Evolutionary conservation across 257 asterid genomes (phyloP).

Genomic region (Solanum etuberosum): DNA sequence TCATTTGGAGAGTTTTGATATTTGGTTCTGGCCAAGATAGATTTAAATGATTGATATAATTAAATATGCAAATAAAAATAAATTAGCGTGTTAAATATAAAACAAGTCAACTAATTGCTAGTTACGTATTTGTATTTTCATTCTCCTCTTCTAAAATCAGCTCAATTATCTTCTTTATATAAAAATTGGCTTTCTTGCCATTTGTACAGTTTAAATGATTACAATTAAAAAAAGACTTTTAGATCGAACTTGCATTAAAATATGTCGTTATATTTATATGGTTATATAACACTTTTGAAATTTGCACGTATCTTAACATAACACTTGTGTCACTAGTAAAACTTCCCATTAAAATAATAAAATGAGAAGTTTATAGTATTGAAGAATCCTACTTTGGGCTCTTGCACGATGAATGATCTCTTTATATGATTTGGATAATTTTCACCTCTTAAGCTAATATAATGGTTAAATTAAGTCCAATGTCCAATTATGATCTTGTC

Average conservation of each 20-base stretch:
- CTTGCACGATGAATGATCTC: background rate
- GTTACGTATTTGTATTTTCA: background rate
- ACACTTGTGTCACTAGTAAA: background rate
- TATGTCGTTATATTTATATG: background rate
- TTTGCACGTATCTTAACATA: background rate
- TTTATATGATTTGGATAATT: background rate
- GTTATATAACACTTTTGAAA: background rate
- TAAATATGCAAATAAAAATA: background rate
- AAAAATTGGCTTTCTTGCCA: background rate
- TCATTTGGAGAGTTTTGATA: background rate
- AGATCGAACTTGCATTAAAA: background rate
- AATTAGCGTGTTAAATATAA: background rate
- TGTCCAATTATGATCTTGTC: background rate
- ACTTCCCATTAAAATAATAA: background rate
- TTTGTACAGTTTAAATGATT: background rate
- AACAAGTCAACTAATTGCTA: background rate
- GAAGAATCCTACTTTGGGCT: background rate
- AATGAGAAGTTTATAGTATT: background rate
- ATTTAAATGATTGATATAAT: background rate
- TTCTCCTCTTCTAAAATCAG: background rate
- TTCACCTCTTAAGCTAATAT: background rate
- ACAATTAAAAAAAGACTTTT: background rate
- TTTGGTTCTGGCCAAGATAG: background rate
- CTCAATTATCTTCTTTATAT: background rate
- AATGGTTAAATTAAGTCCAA: background rate